Percentiles rank a stretch among this genome's conserved stretches.
Evolutionary conservation across 2,329 filamentous ascomycete genomes (phyloP).

Genomic region (Sporothrix brunneoviolacea): DNA sequence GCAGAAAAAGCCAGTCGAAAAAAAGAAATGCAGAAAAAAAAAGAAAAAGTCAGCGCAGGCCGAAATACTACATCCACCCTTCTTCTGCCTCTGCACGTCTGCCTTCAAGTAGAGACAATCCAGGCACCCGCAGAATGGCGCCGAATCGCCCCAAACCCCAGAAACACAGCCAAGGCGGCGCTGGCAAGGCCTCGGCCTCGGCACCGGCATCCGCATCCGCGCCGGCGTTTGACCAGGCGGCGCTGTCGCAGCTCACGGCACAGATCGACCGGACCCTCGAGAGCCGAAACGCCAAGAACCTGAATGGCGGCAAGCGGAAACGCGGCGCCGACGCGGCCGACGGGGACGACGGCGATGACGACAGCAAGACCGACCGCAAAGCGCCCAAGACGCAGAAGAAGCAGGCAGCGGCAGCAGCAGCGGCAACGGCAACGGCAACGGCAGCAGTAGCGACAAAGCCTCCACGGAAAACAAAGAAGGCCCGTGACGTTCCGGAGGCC

Average conservation of each 20-base stretch:
- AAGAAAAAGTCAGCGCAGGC: background rate
- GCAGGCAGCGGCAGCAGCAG: conserved; percentile 24
- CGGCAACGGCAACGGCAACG: background rate
- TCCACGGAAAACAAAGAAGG: conserved; percentile 24
- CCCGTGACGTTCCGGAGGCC: too few species aligned
- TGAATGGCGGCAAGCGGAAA: conserved; percentile 20
- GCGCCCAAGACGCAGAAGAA: conserved; percentile 27
- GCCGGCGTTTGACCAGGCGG: conserved; percentile 40
- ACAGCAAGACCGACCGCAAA: conserved; percentile 10
- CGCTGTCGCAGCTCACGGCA: conserved; percentile 47
- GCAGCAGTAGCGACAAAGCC: conserved; percentile 24
- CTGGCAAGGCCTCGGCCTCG: too few species aligned
- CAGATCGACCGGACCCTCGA: conserved; percentile 50
- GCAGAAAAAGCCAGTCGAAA: conserved; percentile 6
- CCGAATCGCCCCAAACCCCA: conserved; percentile 26
- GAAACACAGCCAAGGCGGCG: conserved; percentile 29
- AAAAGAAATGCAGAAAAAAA: conserved; percentile 12
- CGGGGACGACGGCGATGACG: conserved; percentile 11
- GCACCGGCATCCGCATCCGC: conserved; percentile 9
- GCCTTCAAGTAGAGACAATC: too few species aligned
- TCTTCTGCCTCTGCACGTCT: too few species aligned
- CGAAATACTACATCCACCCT: background rate
- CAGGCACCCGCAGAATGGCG: conserved; percentile 17
- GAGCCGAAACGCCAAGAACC: conserved; percentile 27
- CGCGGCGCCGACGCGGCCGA: conserved; percentile 11